These are phyloP conservation scores for Jasminum sambac DNA, from an alignment of 257 asterid species.

Conservation along the genomic window DNA sequence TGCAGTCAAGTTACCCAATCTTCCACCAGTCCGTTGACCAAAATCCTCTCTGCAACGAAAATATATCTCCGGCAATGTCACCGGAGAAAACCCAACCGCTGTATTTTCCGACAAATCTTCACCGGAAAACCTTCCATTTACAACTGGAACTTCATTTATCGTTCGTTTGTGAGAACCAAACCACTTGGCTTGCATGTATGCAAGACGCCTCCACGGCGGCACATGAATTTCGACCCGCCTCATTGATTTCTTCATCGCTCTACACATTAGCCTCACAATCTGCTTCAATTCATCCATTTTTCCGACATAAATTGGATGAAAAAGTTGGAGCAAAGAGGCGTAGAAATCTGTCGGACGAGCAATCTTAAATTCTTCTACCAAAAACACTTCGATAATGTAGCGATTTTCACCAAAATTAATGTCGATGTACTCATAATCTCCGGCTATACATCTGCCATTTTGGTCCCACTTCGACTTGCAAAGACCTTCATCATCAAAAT, in stretches of 20 bases:
- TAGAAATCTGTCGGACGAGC: conserved; percentile 63
- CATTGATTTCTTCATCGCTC: conserved; percentile 60
- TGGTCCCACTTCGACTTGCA: conserved; percentile 92
- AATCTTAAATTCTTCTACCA: conserved; percentile 62
- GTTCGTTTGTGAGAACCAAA: conserved; percentile 56
- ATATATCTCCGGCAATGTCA: conserved; percentile 20
- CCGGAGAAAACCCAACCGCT: conserved; percentile 50
- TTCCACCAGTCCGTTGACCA: conserved; percentile 25
- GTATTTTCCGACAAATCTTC: conserved; percentile 23
- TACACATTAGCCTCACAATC: conserved; percentile 58
- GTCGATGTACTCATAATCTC: conserved; percentile 72
- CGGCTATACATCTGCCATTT: conserved; percentile 40
- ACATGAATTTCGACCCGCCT: conserved; percentile 42
- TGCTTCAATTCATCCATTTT: conserved; percentile 50
- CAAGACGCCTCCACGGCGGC: conserved; percentile 87
- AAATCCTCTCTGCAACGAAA: conserved; percentile 36
- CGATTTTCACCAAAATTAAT: conserved; percentile 38
- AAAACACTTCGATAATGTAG: conserved; percentile 52
- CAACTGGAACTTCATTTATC: conserved; percentile 40
- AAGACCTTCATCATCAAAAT: conserved; percentile 42
- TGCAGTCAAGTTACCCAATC: conserved; percentile 55
- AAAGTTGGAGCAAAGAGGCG: conserved; percentile 36
- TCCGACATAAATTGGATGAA: conserved; percentile 51
- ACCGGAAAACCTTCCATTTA: not conserved
- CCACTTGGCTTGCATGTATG: conserved; percentile 77